Evolutionary conservation across 2,329 filamentous ascomycete species (phyloP), one percentile per base, ranked within the genome.

Genomic region (Endothia cerciana): DNA sequence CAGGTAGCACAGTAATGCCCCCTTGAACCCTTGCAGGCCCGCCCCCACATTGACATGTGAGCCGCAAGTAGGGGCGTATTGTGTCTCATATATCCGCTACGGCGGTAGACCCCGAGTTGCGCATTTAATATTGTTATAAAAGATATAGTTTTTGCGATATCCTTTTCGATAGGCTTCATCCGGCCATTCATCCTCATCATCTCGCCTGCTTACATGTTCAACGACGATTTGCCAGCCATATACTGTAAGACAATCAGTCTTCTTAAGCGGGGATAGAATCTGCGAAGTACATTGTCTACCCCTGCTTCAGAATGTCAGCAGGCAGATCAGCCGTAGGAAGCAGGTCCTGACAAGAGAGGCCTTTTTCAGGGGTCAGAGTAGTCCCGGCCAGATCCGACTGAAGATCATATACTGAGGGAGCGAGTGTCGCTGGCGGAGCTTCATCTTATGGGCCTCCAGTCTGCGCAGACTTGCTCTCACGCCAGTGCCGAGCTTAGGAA

Each of bases 1-100:
- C 36, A 60, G 36, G 55, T 40, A 58, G 2, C 62, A 51, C 47
- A 15, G 59, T 22, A n/a, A 49, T 40, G 47, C 36, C 49, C 36
- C 53, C n/a, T 51, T 51, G 15, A 36, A 38, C 63, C 56, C 58
- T 45, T 56, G 58, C 36, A 36, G 58, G n/a, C 57, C 62, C 58
- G 25, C 58, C 65, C 65, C 61, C 62, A 65, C 62, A 65, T 58
- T 61, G 41, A 30, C 60, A 60, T 60, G 58, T 60, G 58, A 60
- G 58, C 41, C 43, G 43, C 19, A 49, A 2, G 17, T 25, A 7
- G n/a, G n/a, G n/a, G 4, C 33, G 33, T 36, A 36, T 36, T 36
- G 33, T 25, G 15, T 19, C n/a, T 28, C 40, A 60, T 47, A 33
- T 13, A 45, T 25, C 25, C 40, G 38, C 6, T 60, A 60, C 15